Evolutionary conservation across 139 green algal species (phyloP).

Genomic region (Micractinium sp.): DNA sequence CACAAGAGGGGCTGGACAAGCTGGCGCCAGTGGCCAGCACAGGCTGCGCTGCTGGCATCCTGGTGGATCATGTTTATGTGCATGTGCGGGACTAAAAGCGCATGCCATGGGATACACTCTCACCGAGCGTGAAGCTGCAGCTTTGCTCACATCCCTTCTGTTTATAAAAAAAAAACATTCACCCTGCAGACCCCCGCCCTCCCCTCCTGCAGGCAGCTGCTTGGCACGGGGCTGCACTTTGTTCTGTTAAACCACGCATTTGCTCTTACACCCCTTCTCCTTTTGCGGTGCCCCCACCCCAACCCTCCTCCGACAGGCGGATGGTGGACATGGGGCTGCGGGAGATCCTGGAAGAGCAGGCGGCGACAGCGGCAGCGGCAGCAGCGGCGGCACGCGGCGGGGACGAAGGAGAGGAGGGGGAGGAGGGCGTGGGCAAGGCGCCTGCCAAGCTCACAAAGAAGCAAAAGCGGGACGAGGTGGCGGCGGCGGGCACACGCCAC

Average conservation of each 20-base stretch:
- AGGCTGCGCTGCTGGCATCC: neutral
- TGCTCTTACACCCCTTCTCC: too few species aligned
- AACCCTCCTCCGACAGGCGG: neutral
- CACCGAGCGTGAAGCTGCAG: neutral
- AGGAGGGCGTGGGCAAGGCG: neutral
- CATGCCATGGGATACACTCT: too few species aligned
- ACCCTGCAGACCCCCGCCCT: too few species aligned
- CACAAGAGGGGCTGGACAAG: neutral
- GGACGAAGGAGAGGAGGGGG: neutral
- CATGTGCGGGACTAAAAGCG: too few species aligned
- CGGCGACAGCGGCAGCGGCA: neutral
- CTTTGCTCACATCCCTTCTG: neutral
- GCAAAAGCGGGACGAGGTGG: conserved; percentile 13
- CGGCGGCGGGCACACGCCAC: conserved; percentile 1
- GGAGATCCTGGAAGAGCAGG: conserved; percentile 7
- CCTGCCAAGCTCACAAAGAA: neutral
- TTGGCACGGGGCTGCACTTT: neutral
- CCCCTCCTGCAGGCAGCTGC: neutral
- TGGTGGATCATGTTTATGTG: neutral
- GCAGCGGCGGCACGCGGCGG: neutral
- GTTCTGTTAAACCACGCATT: too few species aligned
- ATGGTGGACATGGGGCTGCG: conserved; percentile 17
- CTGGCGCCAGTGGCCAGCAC: neutral
- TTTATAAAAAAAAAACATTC: too few species aligned
- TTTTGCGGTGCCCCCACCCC: neutral